Evolutionary conservation across 2,329 filamentous ascomycete species (phyloP).

Genomic region (Ophiocordyceps camponoti-saundersi): DNA sequence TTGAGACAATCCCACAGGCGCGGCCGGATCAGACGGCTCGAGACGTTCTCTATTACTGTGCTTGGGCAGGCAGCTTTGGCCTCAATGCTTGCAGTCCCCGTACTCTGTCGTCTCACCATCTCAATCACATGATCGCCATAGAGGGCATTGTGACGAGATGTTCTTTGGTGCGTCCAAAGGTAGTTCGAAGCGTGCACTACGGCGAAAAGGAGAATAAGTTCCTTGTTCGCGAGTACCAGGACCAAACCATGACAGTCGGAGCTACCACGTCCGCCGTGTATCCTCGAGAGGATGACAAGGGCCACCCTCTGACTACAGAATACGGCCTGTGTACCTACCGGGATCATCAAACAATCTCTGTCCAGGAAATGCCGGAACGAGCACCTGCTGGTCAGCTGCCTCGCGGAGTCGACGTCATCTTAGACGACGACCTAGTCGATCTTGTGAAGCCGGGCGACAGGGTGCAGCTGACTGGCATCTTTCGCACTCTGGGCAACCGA

Average conservation of each 20-base stretch:
- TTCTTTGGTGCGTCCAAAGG: slow-evolving; percentile 86
- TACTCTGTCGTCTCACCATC: slow-evolving; percentile 71
- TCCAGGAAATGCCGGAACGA: slow-evolving; percentile 91
- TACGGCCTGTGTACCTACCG: slow-evolving; percentile 91
- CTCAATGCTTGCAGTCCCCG: slow-evolving; percentile 89
- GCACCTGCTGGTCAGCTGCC: slow-evolving; percentile 96
- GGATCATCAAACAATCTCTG: slow-evolving; percentile 96
- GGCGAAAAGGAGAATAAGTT: slow-evolving; percentile 78
- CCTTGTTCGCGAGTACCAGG: slow-evolving; percentile 75
- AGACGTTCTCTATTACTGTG: slow-evolving; percentile 85
- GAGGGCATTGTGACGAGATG: slow-evolving; percentile 96
- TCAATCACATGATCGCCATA: slow-evolving; percentile 94
- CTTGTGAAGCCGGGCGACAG: slow-evolving; percentile 96
- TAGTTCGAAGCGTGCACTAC: slow-evolving; percentile 97
- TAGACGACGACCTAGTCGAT: slow-evolving; percentile 93
- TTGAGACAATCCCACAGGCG: slow-evolving; percentile 61
- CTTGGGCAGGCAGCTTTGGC: slow-evolving; percentile 92
- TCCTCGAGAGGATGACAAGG: slow-evolving; percentile 81
- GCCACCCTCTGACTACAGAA: slow-evolving; percentile 83
- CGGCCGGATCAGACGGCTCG: slow-evolving; percentile 59
- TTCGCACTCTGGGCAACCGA: slow-evolving; percentile 92
- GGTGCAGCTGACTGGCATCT: slow-evolving; percentile 90
- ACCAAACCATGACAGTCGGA: slow-evolving; percentile 94
- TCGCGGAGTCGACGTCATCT: slow-evolving; percentile 89
- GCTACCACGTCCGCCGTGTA: slow-evolving; percentile 84